Conservation (phyloP, 495 filamentous ascomycete genomes). For the Talaromyces proteolyticus region DNA sequence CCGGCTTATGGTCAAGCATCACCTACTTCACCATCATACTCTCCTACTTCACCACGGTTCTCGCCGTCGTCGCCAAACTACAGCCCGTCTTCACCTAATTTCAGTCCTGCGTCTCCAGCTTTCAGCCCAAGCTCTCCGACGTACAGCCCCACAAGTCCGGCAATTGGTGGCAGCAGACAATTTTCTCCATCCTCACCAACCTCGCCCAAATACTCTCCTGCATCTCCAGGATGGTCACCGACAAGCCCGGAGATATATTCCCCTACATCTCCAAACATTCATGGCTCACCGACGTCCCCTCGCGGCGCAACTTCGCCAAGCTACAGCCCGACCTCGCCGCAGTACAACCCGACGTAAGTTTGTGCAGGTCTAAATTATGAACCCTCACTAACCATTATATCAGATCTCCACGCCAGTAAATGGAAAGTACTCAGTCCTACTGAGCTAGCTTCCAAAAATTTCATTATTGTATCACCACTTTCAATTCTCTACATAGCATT, state of each 20-base stretch:
- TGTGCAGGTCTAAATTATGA: neutral
- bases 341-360: slow-evolving; percentile 41
- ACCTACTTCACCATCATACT: slow-evolving; percentile 68
- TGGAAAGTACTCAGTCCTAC: neutral
- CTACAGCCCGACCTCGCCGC: slow-evolving; percentile 51
- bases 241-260: slow-evolving; percentile 68
- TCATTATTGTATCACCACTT: slow-evolving; percentile 35
- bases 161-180: slow-evolving; percentile 40
- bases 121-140: slow-evolving; percentile 56
- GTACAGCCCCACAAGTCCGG: slow-evolving; percentile 65
- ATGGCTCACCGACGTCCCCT: slow-evolving; percentile 51
- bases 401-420: slow-evolving; percentile 47
- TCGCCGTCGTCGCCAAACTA: slow-evolving; percentile 67
- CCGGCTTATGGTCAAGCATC: slow-evolving; percentile 61
- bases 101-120: slow-evolving; percentile 54
- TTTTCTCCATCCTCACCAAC: slow-evolving; percentile 64
- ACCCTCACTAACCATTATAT: slow-evolving; percentile 16
- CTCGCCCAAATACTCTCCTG: slow-evolving; percentile 70
- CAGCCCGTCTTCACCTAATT: slow-evolving; percentile 57
- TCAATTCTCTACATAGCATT: slow-evolving; percentile 22
- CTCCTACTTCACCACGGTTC: slow-evolving; percentile 78
- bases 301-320: slow-evolving; percentile 47
- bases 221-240: slow-evolving; percentile 64
- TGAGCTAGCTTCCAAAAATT: neutral
- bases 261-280: slow-evolving; percentile 68